phyloP scores from a whole-genome alignment of 352 stramenopile genomes.

The Phytophthora hibernalis region DNA sequence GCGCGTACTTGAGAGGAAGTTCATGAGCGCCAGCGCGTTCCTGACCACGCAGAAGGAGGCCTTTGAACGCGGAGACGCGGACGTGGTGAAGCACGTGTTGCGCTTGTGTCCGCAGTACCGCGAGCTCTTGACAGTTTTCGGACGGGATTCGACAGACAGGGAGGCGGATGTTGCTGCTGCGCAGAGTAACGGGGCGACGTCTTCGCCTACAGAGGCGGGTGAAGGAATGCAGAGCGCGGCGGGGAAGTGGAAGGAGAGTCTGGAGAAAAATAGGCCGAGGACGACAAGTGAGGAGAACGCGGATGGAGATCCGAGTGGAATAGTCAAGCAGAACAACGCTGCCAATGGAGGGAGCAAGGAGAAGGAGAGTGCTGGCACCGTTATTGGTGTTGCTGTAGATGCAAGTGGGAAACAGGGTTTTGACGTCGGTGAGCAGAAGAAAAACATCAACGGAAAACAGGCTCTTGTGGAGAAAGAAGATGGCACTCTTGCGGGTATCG shows the following conservation, averaged over 20 bases:
- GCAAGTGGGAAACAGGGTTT: neutral
- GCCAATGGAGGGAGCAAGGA: neutral
- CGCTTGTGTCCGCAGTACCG: slow-evolving; percentile 43
- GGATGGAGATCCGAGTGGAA: neutral
- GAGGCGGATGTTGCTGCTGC: neutral
- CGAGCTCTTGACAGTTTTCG: slow-evolving; percentile 36
- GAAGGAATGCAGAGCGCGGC: neutral
- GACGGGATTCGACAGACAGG: neutral
- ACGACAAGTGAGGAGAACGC: neutral
- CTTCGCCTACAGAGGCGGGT: neutral
- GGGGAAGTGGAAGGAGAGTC: slow-evolving; percentile 29
- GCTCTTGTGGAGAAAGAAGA: slow-evolving; percentile 8
- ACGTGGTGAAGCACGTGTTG: slow-evolving; percentile 15
- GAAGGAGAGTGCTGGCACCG: neutral
- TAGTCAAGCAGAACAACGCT: neutral
- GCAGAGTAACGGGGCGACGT: slow-evolving; percentile 3
- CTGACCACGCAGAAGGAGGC: slow-evolving; percentile 30
- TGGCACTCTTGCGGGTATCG: slow-evolving; percentile 3
- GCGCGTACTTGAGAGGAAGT: slow-evolving; percentile 25
- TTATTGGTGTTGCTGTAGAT: neutral
- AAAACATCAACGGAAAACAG: neutral
- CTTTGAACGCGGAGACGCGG: slow-evolving; percentile 26
- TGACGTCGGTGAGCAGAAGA: neutral
- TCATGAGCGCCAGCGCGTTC: slow-evolving; percentile 17
- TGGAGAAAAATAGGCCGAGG: slow-evolving; percentile 13